Conservation (phyloP, 2,329 filamentous ascomycete genomes). For the Incumbomyces delicatus region DNA sequence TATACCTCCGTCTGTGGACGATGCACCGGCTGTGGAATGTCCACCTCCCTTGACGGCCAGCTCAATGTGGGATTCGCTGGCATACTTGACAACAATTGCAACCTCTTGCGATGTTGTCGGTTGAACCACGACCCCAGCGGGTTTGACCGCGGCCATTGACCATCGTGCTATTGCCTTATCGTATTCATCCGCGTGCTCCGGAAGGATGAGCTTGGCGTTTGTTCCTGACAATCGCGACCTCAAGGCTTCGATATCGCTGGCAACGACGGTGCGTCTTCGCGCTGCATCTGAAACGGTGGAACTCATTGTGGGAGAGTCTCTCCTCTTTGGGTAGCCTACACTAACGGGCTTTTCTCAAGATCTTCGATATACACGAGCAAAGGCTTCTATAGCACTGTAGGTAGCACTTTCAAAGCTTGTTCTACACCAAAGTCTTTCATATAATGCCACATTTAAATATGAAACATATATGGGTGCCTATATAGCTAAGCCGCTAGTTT, state of each 20-base stretch:
- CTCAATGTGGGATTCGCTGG: constrained; percentile 35
- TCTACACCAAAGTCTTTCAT: too few species aligned
- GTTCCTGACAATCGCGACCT: constrained; percentile 10
- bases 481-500: too few species aligned
- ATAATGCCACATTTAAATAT: too few species aligned
- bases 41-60: constrained; percentile 48
- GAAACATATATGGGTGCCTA: too few species aligned
- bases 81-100: constrained; percentile 36
- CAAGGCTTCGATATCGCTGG: constrained; percentile 14
- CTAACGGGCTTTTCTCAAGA: too few species aligned
- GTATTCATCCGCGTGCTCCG: constrained; percentile 26
- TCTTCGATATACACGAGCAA: too few species aligned
- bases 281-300: constrained; percentile 9
- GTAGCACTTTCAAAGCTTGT: too few species aligned
- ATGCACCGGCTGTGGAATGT: constrained; percentile 45
- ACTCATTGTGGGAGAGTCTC: constrained; percentile 11
- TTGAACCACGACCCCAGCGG: constrained; percentile 36
- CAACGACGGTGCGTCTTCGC: constrained; percentile 9
- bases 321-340: too few species aligned
- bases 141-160: constrained; percentile 30
- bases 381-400: too few species aligned
- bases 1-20: constrained; percentile 43
- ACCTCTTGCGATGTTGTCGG: constrained; percentile 34
- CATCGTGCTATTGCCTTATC: constrained; percentile 29
- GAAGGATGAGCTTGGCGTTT: constrained; percentile 24